Percentiles rank a stretch among this genome's conserved stretches.
Conservation (phyloP, 495 filamentous ascomycete genomes). For the Penicillium verhagenii region DNA sequence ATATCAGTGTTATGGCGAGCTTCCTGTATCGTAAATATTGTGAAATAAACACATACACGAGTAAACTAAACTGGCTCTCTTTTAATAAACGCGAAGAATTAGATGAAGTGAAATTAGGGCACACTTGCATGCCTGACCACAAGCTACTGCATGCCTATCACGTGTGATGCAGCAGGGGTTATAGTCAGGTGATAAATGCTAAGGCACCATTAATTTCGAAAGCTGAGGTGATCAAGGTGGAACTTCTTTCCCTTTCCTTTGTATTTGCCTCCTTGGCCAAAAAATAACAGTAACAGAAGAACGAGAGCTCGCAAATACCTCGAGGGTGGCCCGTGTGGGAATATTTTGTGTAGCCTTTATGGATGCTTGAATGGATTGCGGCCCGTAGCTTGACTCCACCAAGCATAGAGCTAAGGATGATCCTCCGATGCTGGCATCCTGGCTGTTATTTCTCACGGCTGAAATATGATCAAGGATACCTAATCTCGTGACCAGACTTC, state of each 20-base stretch:
- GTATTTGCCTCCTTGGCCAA: too few relatives aligned
- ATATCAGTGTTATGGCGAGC: too few relatives aligned
- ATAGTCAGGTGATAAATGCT: not conserved
- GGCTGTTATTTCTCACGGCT: not conserved
- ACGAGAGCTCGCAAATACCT: too few relatives aligned
- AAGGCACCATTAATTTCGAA: too few relatives aligned
- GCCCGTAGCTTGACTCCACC: not conserved
- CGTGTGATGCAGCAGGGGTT: slow-evolving; percentile 5
- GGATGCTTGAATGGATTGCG: not conserved
- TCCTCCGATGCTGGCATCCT: not conserved
- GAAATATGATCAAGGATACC: not conserved
- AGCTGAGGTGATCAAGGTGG: too few relatives aligned
- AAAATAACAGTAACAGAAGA: too few relatives aligned
- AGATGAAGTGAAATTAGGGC: slow-evolving; percentile 4
- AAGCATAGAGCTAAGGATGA: not conserved
- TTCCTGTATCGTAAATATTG: not conserved
- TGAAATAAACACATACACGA: not conserved
- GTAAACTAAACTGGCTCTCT: not conserved
- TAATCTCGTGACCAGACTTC: too few relatives aligned
- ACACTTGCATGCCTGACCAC: not conserved
- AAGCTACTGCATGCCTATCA: slow-evolving; percentile 4
- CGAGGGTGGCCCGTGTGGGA: too few relatives aligned
- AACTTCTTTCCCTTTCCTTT: too few relatives aligned
- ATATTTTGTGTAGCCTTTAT: not conserved
- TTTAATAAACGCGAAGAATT: not conserved